These are phyloP conservation scores for Euryodendron excelsum DNA, from an alignment of 148 eudicot genomes.

Conservation along the genomic window DNA sequence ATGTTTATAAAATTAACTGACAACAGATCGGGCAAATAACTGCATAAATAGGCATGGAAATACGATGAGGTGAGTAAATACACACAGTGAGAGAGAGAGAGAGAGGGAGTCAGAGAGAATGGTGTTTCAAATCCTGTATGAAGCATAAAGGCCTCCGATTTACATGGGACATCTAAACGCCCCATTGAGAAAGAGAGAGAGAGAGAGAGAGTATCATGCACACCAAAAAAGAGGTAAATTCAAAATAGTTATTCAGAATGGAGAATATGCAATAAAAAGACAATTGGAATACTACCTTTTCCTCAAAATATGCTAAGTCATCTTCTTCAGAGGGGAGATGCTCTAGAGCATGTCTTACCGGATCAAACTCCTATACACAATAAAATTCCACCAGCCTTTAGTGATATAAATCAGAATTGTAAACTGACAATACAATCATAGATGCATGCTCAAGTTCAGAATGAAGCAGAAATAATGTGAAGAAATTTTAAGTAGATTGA, in stretches of 20 bases:
- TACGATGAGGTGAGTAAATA: constrained; percentile 5
- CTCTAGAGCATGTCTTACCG: constrained; percentile 60
- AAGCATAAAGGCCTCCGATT: not conserved
- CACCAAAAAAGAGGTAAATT: not conserved
- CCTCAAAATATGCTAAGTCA: constrained; percentile 72
- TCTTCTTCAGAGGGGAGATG: constrained; percentile 69
- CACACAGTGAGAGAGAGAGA: no score
- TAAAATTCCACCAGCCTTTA: constrained; percentile 13
- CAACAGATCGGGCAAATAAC: not conserved
- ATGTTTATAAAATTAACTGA: not conserved
- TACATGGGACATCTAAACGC: not conserved
- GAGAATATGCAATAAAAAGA: not conserved
- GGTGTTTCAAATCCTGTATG: not conserved
- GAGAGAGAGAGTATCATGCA: not conserved
- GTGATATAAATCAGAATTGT: not conserved
- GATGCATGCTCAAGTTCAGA: not conserved
- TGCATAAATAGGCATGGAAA: not conserved
- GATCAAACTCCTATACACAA: constrained; percentile 74
- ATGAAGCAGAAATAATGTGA: not conserved
- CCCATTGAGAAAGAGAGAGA: not conserved
- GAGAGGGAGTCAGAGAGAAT: no score
- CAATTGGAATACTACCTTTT: constrained; percentile 47
- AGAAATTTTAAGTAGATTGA: not conserved
- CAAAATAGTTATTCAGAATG: not conserved
- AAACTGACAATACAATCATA: not conserved